Percentiles rank a stretch among this genome's conserved stretches.
Evolutionary conservation across 495 filamentous ascomycete genomes (phyloP).

Genomic region (Pyronema omphalodes): DNA sequence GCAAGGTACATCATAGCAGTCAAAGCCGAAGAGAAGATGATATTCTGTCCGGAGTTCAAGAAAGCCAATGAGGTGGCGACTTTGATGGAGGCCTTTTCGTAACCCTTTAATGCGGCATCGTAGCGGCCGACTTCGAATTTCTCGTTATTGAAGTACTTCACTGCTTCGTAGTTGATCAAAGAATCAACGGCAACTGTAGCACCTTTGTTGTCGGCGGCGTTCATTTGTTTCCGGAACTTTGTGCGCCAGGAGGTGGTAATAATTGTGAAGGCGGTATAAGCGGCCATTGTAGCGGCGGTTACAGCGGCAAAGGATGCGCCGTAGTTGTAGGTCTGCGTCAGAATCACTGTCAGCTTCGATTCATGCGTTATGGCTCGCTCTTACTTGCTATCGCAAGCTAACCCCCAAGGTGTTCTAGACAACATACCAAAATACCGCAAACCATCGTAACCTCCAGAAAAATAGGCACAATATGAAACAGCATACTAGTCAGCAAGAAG

Average conservation of each 20-base stretch:
- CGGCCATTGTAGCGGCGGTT: slow-evolving; percentile 76
- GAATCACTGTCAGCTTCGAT: too few relatives aligned
- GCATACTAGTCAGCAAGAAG: slow-evolving; percentile 91
- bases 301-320: slow-evolving; percentile 80
- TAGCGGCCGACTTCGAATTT: slow-evolving; percentile 82
- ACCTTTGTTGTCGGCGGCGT: slow-evolving; percentile 87
- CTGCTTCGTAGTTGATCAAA: slow-evolving; percentile 94
- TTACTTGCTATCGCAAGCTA: not conserved
- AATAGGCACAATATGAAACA: slow-evolving; percentile 90
- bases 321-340: slow-evolving; percentile 69
- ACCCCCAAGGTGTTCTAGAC: not conserved
- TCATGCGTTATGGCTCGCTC: not conserved
- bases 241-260: slow-evolving; percentile 91
- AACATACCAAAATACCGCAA: slow-evolving; percentile 59
- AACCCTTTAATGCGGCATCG: slow-evolving; percentile 64
- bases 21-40: slow-evolving; percentile 89
- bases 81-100: slow-evolving; percentile 90
- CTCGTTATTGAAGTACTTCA: slow-evolving; percentile 99
- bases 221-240: slow-evolving; percentile 83
- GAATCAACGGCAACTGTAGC: slow-evolving; percentile 93
- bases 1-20: slow-evolving; percentile 98
- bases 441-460: slow-evolving; percentile 88
- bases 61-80: slow-evolving; percentile 82
- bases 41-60: slow-evolving; percentile 92
- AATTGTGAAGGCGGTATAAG: slow-evolving; percentile 88